Percentiles rank a stretch among this genome's conserved stretches.
Evolutionary conservation across 495 filamentous ascomycete species (phyloP).

Genomic region (Barbatosphaeria neglecta): DNA sequence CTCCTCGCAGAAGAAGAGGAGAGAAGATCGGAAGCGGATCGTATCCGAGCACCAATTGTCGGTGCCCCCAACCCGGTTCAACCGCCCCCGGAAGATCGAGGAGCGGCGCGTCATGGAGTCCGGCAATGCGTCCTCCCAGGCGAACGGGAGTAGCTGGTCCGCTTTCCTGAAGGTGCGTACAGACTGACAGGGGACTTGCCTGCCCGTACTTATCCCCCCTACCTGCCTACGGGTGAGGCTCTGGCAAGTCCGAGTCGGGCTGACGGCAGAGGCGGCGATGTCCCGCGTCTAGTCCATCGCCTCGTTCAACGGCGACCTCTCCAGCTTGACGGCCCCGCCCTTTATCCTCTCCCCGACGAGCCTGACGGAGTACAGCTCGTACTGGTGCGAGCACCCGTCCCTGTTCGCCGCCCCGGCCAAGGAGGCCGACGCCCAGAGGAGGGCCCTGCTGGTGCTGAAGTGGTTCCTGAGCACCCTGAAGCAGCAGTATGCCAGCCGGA

Average conservation of each 20-base stretch:
- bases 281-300: slow-evolving; percentile 74
- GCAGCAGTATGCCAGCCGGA: slow-evolving; percentile 85
- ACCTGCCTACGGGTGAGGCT: too few relatives aligned
- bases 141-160: slow-evolving; percentile 31
- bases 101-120: background rate
- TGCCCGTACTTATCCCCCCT: background rate
- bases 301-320: slow-evolving; percentile 91
- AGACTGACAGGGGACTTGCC: too few relatives aligned
- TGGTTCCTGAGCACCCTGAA: slow-evolving; percentile 96
- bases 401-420: slow-evolving; percentile 77
- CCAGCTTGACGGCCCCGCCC: slow-evolving; percentile 84
- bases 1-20: background rate
- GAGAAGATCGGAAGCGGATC: background rate
- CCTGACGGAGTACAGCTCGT: slow-evolving; percentile 87
- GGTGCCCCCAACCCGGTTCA: background rate
- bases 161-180: slow-evolving; percentile 40
- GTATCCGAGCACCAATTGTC: background rate
- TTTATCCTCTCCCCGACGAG: slow-evolving; percentile 92
- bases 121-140: slow-evolving; percentile 14
- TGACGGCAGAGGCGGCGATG: background rate
- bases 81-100: background rate
- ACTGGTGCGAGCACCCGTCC: slow-evolving; percentile 90
- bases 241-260: too few relatives aligned
- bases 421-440: slow-evolving; percentile 71
- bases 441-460: slow-evolving; percentile 78